These are phyloP conservation scores for Aureobasidium sp. DNA, from an alignment of 2,329 filamentous ascomycete species.

Conservation along the genomic window DNA sequence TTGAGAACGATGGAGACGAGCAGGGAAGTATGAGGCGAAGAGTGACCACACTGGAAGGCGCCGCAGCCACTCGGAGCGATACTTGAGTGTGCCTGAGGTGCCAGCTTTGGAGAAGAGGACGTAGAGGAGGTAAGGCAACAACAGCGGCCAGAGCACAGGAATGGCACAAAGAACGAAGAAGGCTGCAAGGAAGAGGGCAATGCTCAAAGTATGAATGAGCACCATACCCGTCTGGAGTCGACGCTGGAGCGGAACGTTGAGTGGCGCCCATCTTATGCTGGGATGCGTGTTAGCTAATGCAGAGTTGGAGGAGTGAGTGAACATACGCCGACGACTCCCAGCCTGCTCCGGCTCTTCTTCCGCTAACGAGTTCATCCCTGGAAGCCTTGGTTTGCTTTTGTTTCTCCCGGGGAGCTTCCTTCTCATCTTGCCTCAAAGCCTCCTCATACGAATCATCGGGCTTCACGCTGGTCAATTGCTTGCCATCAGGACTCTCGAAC, in stretches of 20 bases:
- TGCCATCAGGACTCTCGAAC: conserved; percentile 34
- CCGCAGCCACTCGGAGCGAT: conserved; percentile 67
- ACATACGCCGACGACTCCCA: conserved; percentile 37
- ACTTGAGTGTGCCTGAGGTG: conserved; percentile 63
- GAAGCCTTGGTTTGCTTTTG: conserved; percentile 15
- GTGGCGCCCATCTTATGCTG: conserved; percentile 77
- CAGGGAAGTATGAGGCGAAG: conserved; percentile 93
- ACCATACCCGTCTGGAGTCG: conserved; percentile 42
- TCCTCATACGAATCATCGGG: conserved; percentile 30
- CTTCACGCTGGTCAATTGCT: conserved; percentile 37
- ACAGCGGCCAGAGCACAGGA: conserved; percentile 78
- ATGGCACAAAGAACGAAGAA: conserved; percentile 92
- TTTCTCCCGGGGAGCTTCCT: conserved; percentile 16
- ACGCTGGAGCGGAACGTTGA: conserved; percentile 52
- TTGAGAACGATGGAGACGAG: conserved; percentile 74
- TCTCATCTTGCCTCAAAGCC: conserved; percentile 23
- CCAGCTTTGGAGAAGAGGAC: conserved; percentile 71
- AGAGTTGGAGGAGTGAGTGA: conserved; percentile 15
- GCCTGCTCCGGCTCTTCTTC: conserved; percentile 43
- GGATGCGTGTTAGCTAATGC: neutral
- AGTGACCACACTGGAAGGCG: conserved; percentile 71
- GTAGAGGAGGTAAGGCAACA: conserved; percentile 72
- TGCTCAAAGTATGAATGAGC: conserved; percentile 41
- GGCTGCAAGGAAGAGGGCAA: conserved; percentile 49
- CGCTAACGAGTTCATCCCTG: conserved; percentile 39